Evolutionary conservation across 768 basidiomycete genomes (phyloP).

Genomic region (Sutorius australiensis): DNA sequence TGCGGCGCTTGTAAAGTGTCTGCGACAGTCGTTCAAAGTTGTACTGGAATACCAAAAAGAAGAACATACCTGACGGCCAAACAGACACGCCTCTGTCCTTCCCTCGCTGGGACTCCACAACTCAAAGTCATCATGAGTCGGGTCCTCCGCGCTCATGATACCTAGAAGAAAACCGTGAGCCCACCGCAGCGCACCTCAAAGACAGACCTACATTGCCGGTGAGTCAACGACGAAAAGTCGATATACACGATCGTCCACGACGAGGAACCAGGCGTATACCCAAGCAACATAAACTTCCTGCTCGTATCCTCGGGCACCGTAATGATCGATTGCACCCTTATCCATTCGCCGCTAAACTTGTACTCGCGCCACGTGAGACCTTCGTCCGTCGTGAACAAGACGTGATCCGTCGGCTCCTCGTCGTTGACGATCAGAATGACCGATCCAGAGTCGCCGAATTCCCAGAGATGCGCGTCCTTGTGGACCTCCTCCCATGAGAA

Average conservation of each 20-base stretch:
- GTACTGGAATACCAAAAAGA: background rate
- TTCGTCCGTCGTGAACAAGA: constrained; percentile 88
- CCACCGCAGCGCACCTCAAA: background rate
- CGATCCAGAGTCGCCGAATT: constrained; percentile 96
- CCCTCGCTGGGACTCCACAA: constrained; percentile 94
- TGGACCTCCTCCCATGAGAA: constrained; percentile 99
- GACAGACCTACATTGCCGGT: constrained; percentile 62
- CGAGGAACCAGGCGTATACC: constrained; percentile 45
- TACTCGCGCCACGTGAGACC: constrained; percentile 88
- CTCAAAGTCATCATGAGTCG: constrained; percentile 90
- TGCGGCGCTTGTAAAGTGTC: constrained; percentile 90
- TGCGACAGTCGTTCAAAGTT: constrained; percentile 26
- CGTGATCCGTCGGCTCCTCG: constrained; percentile 85
- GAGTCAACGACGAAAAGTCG: constrained; percentile 81
- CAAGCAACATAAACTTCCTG: constrained; percentile 85
- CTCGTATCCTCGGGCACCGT: constrained; percentile 91
- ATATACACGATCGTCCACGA: constrained; percentile 67
- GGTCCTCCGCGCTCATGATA: constrained; percentile 61
- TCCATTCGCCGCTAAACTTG: constrained; percentile 64
- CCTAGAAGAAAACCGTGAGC: constrained; percentile 43
- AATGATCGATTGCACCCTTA: constrained; percentile 72
- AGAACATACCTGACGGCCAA: constrained; percentile 74
- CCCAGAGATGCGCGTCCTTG: constrained; percentile 97
- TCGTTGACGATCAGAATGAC: constrained; percentile 93
- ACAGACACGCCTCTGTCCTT: constrained; percentile 84